These are phyloP conservation scores for Naganishia sp. DNA, from an alignment of 1,284 basidiomycete genomes.

Conservation along the genomic window DNA sequence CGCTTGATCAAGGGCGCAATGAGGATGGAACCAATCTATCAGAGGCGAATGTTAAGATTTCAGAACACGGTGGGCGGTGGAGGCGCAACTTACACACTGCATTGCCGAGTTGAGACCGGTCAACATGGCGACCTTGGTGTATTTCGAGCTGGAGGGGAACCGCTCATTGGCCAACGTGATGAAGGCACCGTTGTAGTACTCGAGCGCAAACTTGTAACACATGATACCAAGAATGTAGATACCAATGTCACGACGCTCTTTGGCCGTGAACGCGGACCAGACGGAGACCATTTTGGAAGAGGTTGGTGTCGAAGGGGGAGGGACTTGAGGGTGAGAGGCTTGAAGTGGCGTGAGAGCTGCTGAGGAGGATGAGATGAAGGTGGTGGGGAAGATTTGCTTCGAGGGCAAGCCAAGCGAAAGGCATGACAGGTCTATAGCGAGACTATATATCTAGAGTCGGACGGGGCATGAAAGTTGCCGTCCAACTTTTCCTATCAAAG, in stretches of 20 bases:
- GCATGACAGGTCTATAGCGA: too few relatives aligned
- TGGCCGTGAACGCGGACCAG: slow-evolving; percentile 24
- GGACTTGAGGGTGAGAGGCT: neutral
- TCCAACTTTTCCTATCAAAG: too few relatives aligned
- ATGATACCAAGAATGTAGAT: slow-evolving; percentile 37
- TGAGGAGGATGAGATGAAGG: too few relatives aligned
- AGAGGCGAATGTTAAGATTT: neutral
- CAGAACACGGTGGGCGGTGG: neutral
- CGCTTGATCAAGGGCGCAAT: slow-evolving; percentile 47
- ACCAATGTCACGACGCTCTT: slow-evolving; percentile 34
- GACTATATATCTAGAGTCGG: too few relatives aligned
- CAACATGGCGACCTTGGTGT: slow-evolving; percentile 35
- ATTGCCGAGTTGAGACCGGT: slow-evolving; percentile 36
- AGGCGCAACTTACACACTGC: slow-evolving; percentile 33
- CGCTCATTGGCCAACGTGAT: slow-evolving; percentile 37
- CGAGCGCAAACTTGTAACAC: slow-evolving; percentile 38
- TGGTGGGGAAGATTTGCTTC: too few relatives aligned
- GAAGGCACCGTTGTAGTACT: slow-evolving; percentile 37
- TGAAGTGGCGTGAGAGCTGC: neutral
- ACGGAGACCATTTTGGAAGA: slow-evolving; percentile 19
- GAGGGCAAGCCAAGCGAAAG: too few relatives aligned
- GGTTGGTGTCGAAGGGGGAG: neutral
- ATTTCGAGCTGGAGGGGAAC: slow-evolving; percentile 33
- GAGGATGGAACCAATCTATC: slow-evolving; percentile 36
- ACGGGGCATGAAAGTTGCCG: too few relatives aligned